phyloP scores from a whole-genome alignment of 2,329 filamentous ascomycete genomes.

The Diaporthe batatas region DNA sequence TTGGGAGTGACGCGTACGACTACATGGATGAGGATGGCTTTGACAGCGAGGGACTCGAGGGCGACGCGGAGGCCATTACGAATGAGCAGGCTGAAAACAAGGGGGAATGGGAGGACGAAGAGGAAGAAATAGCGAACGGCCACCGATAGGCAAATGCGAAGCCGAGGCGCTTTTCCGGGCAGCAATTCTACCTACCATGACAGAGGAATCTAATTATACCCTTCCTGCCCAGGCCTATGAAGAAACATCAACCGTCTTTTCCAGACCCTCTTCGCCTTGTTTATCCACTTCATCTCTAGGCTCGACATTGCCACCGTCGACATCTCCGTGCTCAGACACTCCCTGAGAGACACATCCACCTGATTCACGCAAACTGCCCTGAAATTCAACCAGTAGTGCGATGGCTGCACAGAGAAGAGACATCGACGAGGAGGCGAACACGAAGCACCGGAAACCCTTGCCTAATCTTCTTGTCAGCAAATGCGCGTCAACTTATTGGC shows the following conservation, averaged over 20 bases:
- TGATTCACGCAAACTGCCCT: background rate
- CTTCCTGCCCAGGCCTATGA: background rate
- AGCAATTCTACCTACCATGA: background rate
- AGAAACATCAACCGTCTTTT: background rate
- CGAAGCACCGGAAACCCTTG: slow-evolving; percentile 35
- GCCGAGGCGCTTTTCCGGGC: background rate
- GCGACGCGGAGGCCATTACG: slow-evolving; percentile 62
- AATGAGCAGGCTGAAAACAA: slow-evolving; percentile 64
- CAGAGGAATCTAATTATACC: slow-evolving; percentile 23
- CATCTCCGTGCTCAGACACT: background rate
- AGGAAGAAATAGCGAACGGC: slow-evolving; percentile 53
- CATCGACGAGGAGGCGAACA: slow-evolving; percentile 36
- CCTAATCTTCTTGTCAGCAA: slow-evolving; percentile 18
- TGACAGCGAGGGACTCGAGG: slow-evolving; percentile 65
- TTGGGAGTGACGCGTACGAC: slow-evolving; percentile 54
- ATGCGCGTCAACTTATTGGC: background rate
- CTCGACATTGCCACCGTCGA: background rate
- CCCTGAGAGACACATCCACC: background rate
- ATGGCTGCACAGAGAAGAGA: slow-evolving; percentile 35
- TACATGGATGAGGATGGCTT: slow-evolving; percentile 61
- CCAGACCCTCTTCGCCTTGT: background rate
- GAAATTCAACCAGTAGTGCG: slow-evolving; percentile 34
- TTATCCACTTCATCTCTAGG: background rate
- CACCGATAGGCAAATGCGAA: slow-evolving; percentile 17
- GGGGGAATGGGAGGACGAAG: slow-evolving; percentile 66